Conservation (phyloP, 2,329 filamentous ascomycete genomes). For the Claviceps digitariae region DNA sequence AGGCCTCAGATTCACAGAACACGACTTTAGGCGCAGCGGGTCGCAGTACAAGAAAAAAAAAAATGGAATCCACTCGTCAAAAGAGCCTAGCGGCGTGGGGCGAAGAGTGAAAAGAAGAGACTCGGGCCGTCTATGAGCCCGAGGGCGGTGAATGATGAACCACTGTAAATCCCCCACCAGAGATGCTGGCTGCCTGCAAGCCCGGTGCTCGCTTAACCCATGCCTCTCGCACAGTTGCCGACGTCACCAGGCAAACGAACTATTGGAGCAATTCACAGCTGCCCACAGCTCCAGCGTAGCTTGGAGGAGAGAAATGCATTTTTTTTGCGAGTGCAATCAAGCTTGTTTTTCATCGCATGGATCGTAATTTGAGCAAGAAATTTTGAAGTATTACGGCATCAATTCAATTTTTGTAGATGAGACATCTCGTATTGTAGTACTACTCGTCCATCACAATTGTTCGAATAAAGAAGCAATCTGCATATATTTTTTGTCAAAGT, state of each 20-base stretch:
- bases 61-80: slow-evolving; percentile 12
- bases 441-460: background rate
- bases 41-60: slow-evolving; percentile 15
- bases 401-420: too few species aligned
- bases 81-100: slow-evolving; percentile 8
- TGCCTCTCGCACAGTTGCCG: background rate
- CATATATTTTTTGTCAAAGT: slow-evolving; percentile 13
- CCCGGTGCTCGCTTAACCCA: background rate
- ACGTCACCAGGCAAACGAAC: slow-evolving; percentile 3
- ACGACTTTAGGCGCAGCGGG: slow-evolving; percentile 9
- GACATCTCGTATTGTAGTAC: too few species aligned
- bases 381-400: too few species aligned
- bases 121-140: slow-evolving; percentile 14
- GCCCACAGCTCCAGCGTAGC: background rate
- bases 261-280: slow-evolving; percentile 1
- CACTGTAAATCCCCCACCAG: slow-evolving; percentile 5
- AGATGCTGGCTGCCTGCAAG: background rate
- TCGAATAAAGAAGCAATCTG: slow-evolving; percentile 11
- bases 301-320: background rate
- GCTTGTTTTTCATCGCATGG: background rate
- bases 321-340: background rate
- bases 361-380: background rate
- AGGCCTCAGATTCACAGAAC: background rate
- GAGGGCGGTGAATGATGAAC: slow-evolving; percentile 13
- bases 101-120: slow-evolving; percentile 13